Base-by-base conservation (phyloP, 2,329 filamentous ascomycete species). In the Aspergillus nomiae region DNA sequence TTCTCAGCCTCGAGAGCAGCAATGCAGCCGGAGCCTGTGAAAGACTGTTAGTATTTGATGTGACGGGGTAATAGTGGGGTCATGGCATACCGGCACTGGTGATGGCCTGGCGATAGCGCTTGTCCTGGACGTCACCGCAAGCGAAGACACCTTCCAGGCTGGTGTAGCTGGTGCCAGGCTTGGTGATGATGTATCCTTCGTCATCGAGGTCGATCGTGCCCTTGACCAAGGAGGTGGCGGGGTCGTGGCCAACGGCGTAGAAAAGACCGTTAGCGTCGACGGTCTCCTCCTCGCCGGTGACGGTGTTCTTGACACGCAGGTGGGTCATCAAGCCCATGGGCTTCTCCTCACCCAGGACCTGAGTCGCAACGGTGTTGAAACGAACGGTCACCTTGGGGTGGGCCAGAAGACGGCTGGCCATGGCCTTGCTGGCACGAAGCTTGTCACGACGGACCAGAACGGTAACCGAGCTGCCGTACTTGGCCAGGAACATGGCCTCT, bases 121-220 rank as follows among this genome's bases (percentile, higher is more conserved):
- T 99, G 78, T 99, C 96, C 84, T 99, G 95, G 11, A 99, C 96
- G 77, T 99, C 95, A 67, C 95, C 95, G 11, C 94, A 95, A 43
- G 95, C 95, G 76, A 97, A 99, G 24, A 99, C 92, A 77, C 95
- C 95, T 76, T 92, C 88, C 7, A 97, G 80, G 79, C 88, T 97
- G 55, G 95, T 99, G 74, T 90, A 85, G 63, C 92, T 92, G 53
- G 92, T 94, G 61, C 95, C 96, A 4, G 95, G 91, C 79, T 90
- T 87, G 61, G 95, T 99, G 71, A 93, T 78, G 63, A 99, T 88
- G 81, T 99, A 99, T 26, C 92, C 93, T 67, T 99, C 94, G 67
- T 87, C 86, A 74, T 99, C 96, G 73, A 90, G 91, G 66, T 95
- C 86, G 65, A 99, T 74, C 83, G 98, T 93, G 58, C 87, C 92